Base-by-base conservation (phyloP, 352 stramenopile species). In the Pythium scleroteichum region DNA sequence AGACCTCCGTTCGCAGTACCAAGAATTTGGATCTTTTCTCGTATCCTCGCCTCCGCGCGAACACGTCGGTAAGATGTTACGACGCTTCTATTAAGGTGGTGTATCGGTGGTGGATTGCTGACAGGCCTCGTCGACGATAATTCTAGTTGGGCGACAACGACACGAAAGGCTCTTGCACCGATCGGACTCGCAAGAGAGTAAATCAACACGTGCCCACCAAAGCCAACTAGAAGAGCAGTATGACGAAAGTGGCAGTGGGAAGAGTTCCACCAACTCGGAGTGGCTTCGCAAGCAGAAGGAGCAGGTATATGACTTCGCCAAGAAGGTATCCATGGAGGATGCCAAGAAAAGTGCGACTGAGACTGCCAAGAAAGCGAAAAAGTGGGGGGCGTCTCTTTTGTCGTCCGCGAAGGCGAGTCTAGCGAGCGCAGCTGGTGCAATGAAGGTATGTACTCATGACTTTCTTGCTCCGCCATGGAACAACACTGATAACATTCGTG, bases 301-400 rank as follows among this genome's bases (percentile, higher is more conserved):
- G 52, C 82, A 91, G 60, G 85, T 83, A 20, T 91, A 92, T 62
- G 85, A 92, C 51, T 93, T 95, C 69, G 85, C 85, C 6, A 95
- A 95, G 65, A 93, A 92, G 54, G 87, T 95, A n/a, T 87, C 75
- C 6, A 87, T 92, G 45, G 85, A 95, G 59, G 85, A 95, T 62
- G 84, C 82, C 3, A 93, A 92, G 60, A 92, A 92, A 44, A 79
- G 80, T 5, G 85, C 83, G 3, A 75, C 78, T 0, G 85, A 93
- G 62, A 93, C 85, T 4, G 85, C 85, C n/a, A 90, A 93, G 67
- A 95, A 95, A 39, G 85, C 85, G 2, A 93, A 93, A 53, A 95
- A 93, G 39, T 95, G 83, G 85, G 85, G 85, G 22, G 83, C 80
- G 0, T 92, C 83, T 40, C 72, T 94, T 47, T 68, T 95, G 12